Conservation (phyloP, 352 stramenopile genomes). For the Phytophthora pisi region DNA sequence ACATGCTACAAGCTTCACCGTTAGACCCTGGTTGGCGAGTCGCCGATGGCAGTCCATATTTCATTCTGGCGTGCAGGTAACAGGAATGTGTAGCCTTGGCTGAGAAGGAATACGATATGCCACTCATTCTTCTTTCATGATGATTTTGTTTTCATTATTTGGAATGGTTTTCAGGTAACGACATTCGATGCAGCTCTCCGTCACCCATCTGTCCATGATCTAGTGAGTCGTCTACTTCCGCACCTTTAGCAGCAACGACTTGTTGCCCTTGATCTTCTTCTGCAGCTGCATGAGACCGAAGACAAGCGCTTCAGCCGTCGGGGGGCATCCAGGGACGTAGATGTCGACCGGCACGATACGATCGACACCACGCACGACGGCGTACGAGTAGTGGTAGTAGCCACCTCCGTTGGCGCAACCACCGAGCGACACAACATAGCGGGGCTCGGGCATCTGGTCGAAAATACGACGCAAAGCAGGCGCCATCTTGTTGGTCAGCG, state of each 20-base stretch:
- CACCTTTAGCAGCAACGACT: constrained; percentile 81
- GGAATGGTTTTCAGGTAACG: not conserved
- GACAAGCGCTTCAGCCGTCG: constrained; percentile 8
- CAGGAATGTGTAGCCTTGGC: not conserved
- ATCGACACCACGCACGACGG: constrained; percentile 95
- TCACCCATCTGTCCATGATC: not conserved
- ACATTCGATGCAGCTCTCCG: not conserved
- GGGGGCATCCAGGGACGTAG: constrained; percentile 97
- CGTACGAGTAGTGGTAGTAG: constrained; percentile 95
- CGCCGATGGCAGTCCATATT: too few relatives aligned
- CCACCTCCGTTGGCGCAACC: constrained; percentile 95
- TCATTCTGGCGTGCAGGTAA: too few relatives aligned
- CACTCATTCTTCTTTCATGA: not conserved
- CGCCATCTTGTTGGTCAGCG: constrained; percentile 99
- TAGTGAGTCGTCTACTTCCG: constrained; percentile 85
- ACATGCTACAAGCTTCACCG: not conserved
- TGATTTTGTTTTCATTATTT: not conserved
- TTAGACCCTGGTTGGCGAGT: too few relatives aligned
- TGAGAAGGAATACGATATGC: not conserved
- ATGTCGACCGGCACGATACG: constrained; percentile 98
- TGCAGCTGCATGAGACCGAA: constrained; percentile 11
- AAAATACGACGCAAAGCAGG: constrained; percentile 95
- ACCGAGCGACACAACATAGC: constrained; percentile 98
- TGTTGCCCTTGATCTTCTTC: constrained; percentile 17
- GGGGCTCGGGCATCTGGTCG: constrained; percentile 98